Percentiles rank a stretch among this genome's conserved stretches.
Conservation (phyloP, 2,329 filamentous ascomycete genomes). For the Trichoderma atroviride region DNA sequence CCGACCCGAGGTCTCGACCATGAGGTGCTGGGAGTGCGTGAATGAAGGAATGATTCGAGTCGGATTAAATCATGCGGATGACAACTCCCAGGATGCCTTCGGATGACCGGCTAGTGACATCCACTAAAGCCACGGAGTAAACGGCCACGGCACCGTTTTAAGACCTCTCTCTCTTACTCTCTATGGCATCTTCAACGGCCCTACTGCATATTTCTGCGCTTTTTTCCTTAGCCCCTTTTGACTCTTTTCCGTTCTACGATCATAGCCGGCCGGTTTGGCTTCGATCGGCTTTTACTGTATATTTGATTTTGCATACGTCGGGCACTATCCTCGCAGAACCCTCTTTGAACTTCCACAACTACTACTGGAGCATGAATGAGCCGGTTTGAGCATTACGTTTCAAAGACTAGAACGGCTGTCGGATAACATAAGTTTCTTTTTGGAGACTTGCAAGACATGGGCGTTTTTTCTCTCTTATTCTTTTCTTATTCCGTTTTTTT, state of each 20-base stretch:
- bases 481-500: too few relatives aligned
- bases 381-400: constrained; percentile 15
- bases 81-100: constrained; percentile 6
- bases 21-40: constrained; percentile 1
- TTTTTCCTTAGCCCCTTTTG: not conserved
- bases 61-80: not conserved
- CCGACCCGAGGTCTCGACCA: constrained; percentile 22
- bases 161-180: constrained; percentile 2
- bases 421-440: constrained; percentile 12
- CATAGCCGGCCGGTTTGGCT: constrained; percentile 12
- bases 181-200: not conserved
- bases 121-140: not conserved
- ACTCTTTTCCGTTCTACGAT: not conserved
- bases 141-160: not conserved
- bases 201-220: not conserved
- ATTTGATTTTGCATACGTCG: constrained; percentile 12
- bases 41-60: constrained; percentile 22
- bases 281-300: constrained; percentile 10
- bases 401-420: constrained; percentile 16
- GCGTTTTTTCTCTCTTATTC: not conserved
- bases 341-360: not conserved
- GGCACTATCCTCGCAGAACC: constrained; percentile 5
- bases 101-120: constrained; percentile 16
- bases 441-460: not conserved
- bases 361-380: constrained; percentile 10